Base-by-base conservation (phyloP, 495 filamentous ascomycete genomes). In the Trichoderma asperelloides region DNA sequence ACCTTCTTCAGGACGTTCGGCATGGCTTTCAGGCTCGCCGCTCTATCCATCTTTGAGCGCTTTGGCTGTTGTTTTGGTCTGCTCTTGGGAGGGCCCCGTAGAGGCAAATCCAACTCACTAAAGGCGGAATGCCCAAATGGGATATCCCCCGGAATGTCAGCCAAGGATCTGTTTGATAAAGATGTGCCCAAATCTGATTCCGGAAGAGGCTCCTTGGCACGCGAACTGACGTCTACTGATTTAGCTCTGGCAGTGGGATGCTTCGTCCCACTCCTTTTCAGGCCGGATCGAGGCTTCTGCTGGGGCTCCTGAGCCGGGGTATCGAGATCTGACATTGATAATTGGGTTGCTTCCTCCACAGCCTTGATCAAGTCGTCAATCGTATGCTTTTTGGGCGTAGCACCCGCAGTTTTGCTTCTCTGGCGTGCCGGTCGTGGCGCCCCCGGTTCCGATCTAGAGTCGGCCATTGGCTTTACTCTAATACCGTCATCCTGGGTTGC, bases 111-210 rank as follows among this genome's bases (percentile, higher is more conserved):
- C 72, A 77, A 82, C 74, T 80, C 82, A 68, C 80, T 87, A 68
- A 84, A 85, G 75, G 89, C 82, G 27, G 84, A 85, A 62, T 78
- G 82, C 15, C 84, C 84, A 66, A 85, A 77, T 0, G 82, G 84
- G 45, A 86, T 84, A 43, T 86, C 84, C 11, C 79, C 81, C 0
- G 84, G 84, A 45, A 86, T 84, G 49, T 86, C 84, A 11, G 80
- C 81, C 21, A 85, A 68, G 1, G 81, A 78, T 67, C 83, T 80
- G 21, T 72, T 77, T n/a, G 73, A 66, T n/a, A 75, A 69, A n/a
- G 74, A 79, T 6, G 80, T 79, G 6, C 75, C 77, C 3, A 73
- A 37, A 11, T 72, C 67, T 28, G 76, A 76, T n/a, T 70, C 74
- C 18, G 66, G 69, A 39, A 65, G 63, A 23, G 18, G 25, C 12